Evolutionary conservation across 495 filamentous ascomycete species (phyloP).

Genomic region (Trichoderma erinaceum): DNA sequence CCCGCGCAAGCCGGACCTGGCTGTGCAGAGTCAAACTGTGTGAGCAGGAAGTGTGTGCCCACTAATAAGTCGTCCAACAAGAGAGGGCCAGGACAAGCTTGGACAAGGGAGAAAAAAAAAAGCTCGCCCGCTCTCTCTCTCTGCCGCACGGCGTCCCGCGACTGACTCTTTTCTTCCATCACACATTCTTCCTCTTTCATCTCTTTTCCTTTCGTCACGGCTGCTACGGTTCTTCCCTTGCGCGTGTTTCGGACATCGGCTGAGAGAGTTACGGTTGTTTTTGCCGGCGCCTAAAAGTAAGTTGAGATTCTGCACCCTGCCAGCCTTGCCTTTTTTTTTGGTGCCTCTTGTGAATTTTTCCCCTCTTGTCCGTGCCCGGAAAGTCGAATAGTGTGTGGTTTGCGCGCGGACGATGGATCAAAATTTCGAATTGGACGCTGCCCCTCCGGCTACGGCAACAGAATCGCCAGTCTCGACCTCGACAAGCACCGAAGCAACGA

Average conservation of each 20-base stretch:
- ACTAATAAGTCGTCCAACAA: slow-evolving; percentile 5
- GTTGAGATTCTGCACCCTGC: slow-evolving; percentile 21
- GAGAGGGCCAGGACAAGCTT: slow-evolving; percentile 5
- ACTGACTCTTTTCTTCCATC: slow-evolving; percentile 12
- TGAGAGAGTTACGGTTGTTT: slow-evolving; percentile 23
- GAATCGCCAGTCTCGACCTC: not conserved
- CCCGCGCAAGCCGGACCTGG: slow-evolving; percentile 21
- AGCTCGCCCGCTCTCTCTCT: slow-evolving; percentile 1
- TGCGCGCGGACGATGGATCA: slow-evolving; percentile 1
- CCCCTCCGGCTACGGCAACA: not conserved
- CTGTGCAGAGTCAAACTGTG: slow-evolving; percentile 10
- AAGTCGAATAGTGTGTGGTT: not conserved
- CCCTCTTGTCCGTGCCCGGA: slow-evolving; percentile 14
- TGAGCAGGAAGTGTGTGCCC: slow-evolving; percentile 6
- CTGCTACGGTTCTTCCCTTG: slow-evolving; percentile 42
- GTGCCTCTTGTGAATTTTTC: slow-evolving; percentile 3
- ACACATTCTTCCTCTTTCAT: slow-evolving; percentile 12
- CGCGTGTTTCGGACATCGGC: slow-evolving; percentile 28
- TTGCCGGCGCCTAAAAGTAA: slow-evolving; percentile 36
- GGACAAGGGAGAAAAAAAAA: slow-evolving; percentile 14
- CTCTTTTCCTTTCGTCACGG: slow-evolving; percentile 26
- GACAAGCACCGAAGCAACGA: not conserved
- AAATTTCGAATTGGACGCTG: slow-evolving; percentile 1
- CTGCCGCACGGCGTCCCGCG: slow-evolving; percentile 13
- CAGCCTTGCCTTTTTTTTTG: slow-evolving; percentile 18